Base-by-base conservation (phyloP, 345 rosid genomes). In the Abelmoschus esculentus region DNA sequence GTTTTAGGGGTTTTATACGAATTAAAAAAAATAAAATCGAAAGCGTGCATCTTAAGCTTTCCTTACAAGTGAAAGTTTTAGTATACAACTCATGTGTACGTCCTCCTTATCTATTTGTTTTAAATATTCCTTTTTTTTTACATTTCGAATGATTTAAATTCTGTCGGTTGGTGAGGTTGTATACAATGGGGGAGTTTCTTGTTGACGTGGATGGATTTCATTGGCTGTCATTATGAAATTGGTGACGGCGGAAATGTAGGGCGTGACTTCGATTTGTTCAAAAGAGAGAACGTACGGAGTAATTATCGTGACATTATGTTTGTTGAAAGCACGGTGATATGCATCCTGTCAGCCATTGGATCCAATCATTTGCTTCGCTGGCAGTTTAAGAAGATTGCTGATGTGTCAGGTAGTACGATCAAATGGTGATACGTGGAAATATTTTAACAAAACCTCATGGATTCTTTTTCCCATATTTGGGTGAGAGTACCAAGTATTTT, bases 1-100 rank as follows among this genome's bases (percentile, higher is more conserved):
- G 40, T 53, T 68, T 34, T 3, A 15, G 61, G 61, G 22, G 9
- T 50, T n/a, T 18, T 68, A 6, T 12, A 47, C 11, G 15, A 46
- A 46, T 12, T 3, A 2, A 47, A 47, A 12, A 7, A n/a, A n/a
- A n/a, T n/a, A 15, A 26, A 32, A 49, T 2, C 3, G 15, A 50
- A 52, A 12, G 61, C 71, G 71, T 68, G 46, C 31, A 17, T 4
- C 3, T n/a, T 31, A 68, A 53, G 71, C 60, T 67, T 52, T 15
- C 61, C 55, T 3, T 26, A 18, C 29, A 9, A 61, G 66, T 17
- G 66, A 61, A 7, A 15, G 65, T 36, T 14, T 61, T 61, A 61
- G 47, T 17, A 9, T 17, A 7, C 47, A 1, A 7, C 17, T n/a
- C 66, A 34, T 1, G 66, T n/a, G 66, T 61, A 61, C n/a, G 6